Base-by-base conservation (phyloP, 2,329 filamentous ascomycete genomes). In the Fusarium verticillioides region DNA sequence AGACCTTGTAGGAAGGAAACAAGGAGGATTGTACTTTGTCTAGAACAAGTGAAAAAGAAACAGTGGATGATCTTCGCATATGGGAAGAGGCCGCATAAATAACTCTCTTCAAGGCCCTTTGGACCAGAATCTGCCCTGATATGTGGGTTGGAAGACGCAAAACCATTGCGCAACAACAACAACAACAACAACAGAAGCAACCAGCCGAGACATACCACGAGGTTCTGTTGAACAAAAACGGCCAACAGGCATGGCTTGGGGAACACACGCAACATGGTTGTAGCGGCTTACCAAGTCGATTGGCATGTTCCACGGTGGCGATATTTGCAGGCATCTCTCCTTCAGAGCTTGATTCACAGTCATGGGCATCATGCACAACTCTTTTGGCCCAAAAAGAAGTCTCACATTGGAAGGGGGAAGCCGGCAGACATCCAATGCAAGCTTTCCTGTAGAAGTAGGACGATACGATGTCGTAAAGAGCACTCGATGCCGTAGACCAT, bases 201-300 rank as follows among this genome's bases (percentile, higher is more conserved):
- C 52, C 63, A 53, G 28, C 47, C 53, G 60, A 62, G 60, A 65
- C 53, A 57, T 34, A 57, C 71, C 39, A 60, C 44, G 56, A 69
- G 60, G 43, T 62, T 34, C 30, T 44, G 57, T 61, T 58, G 60
- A 64, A 72, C 54, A 56, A 71, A 69, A 56, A 74, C 63, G 44
- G 60, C 37, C 36, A 63, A 32, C 43, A 36, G 49, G 36, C 56
- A 74, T 64, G 57, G 39, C 32, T 21, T n/a, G 57, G 37, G 56
- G 44, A 70, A 50, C 52, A 60, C 28, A 50, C 44, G 36, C 28
- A 42, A 60, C 36, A 53, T 36, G 57, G 19, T 28, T 23, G 49
- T 28, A 56, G 39, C 39, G 30, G 43, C 36, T 26, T 66, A 21
- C 44, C 30, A 37, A 63, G 56, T 36, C 44, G 34, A 43, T 15